Conservation (phyloP, 192 early-diverging fungal genomes). For the Backusella westeae region DNA sequence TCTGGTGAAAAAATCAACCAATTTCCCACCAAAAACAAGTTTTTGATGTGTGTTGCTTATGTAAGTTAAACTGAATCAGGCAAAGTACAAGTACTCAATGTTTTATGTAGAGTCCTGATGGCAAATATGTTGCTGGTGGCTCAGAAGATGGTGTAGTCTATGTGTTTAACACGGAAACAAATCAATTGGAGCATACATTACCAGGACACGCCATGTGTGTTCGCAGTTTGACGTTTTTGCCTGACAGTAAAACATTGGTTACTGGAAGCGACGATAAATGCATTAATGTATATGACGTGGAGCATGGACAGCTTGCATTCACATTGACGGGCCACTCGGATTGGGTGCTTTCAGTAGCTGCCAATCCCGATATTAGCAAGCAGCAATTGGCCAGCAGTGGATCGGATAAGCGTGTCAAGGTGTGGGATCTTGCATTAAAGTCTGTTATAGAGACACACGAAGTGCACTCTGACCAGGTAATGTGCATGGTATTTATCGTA, state of each 20-base stretch:
- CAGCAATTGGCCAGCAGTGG: conserved; percentile 67
- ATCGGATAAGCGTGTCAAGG: conserved; percentile 76
- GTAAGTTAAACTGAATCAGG: conserved; percentile 36
- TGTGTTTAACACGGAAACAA: conserved; percentile 40
- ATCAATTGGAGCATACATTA: conserved; percentile 39
- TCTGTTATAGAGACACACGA: conserved; percentile 79
- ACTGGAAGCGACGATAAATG: conserved; percentile 85
- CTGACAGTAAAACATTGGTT: conserved; percentile 64
- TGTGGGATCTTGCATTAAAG: conserved; percentile 74
- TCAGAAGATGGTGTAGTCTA: conserved; percentile 57
- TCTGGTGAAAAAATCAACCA: conserved; percentile 62
- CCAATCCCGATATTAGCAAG: conserved; percentile 54
- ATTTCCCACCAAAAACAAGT: conserved; percentile 70
- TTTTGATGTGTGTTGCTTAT: conserved; percentile 79
- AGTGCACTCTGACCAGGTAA: conserved; percentile 73
- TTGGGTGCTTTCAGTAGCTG: conserved; percentile 77
- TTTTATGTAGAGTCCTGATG: conserved; percentile 64
- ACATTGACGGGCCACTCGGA: conserved; percentile 75
- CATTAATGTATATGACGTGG: conserved; percentile 71
- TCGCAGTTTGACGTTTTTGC: conserved; percentile 70
- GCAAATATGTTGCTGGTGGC: conserved; percentile 70
- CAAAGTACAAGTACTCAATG: no score
- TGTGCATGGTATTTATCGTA: no score
- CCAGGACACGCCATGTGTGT: conserved; percentile 72
- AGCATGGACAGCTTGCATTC: conserved; percentile 72